phyloP scores from a whole-genome alignment of 2,329 filamentous ascomycete genomes.

The Neodidymelliopsis sp. region DNA sequence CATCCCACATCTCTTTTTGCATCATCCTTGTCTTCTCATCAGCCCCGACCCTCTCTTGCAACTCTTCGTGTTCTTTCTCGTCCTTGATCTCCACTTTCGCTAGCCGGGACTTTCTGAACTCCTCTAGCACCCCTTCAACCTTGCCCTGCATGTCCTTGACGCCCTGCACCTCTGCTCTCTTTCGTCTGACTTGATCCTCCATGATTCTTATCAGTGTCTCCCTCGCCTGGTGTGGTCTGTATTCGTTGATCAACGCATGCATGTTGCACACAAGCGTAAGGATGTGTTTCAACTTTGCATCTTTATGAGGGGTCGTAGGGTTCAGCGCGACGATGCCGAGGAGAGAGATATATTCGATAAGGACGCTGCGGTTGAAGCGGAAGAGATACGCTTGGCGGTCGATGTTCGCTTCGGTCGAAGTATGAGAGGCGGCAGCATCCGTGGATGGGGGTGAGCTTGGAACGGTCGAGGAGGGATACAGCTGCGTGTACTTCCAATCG shows the following conservation, averaged over 20 bases:
- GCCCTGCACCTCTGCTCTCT: slow-evolving; percentile 74
- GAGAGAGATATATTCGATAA: slow-evolving; percentile 89
- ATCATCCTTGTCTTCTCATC: slow-evolving; percentile 28
- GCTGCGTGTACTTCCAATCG: slow-evolving; percentile 74
- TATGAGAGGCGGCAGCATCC: slow-evolving; percentile 58
- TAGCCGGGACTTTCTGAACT: slow-evolving; percentile 62
- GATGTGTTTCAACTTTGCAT: slow-evolving; percentile 78
- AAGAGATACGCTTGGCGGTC: slow-evolving; percentile 70
- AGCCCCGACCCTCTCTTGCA: slow-evolving; percentile 20
- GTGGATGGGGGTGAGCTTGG: slow-evolving; percentile 39
- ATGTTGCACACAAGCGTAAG: slow-evolving; percentile 87
- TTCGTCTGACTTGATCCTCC: slow-evolving; percentile 80
- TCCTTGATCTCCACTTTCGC: slow-evolving; percentile 18
- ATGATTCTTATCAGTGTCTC: slow-evolving; percentile 88
- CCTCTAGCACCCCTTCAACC: slow-evolving; percentile 75
- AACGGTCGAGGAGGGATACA: slow-evolving; percentile 60
- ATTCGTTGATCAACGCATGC: slow-evolving; percentile 92
- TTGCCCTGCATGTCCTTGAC: slow-evolving; percentile 73
- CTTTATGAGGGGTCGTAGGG: slow-evolving; percentile 68
- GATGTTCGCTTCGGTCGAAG: slow-evolving; percentile 49
- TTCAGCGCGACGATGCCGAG: slow-evolving; percentile 73
- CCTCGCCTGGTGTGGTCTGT: slow-evolving; percentile 88
- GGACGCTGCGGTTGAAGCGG: slow-evolving; percentile 79
- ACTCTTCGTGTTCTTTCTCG: slow-evolving; percentile 24
- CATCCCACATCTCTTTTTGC: slow-evolving; percentile 48